Evolutionary conservation across 2,329 filamentous ascomycete genomes (phyloP), one percentile per base, ranked within the genome.

Genomic region (Delphinella strobiligena): DNA sequence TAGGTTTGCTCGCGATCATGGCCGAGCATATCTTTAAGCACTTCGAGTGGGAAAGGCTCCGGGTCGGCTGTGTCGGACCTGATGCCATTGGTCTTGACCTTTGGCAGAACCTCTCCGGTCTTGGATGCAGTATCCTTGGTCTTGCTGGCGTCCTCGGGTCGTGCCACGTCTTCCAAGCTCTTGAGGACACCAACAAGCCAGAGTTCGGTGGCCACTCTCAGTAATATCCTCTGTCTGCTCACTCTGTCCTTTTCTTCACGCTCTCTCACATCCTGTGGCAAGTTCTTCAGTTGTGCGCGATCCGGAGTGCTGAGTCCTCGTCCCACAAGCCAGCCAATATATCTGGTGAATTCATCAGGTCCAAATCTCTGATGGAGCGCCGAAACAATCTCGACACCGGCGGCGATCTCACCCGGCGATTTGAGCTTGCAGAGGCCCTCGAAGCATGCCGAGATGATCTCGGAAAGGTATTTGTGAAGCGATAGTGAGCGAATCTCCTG

Each of bases 341-440:
- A 86, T 58, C 83, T 80, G 10, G 89, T 95, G 55, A 94, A 96
- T 47, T 95, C 88, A 42, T 71, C 66, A 1, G 89, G 83, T 2
- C 89, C 89, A 55, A 96, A 96, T 37, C 89, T 80, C 61, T 95
- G 89, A 61, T 96, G 89, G 41, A 96, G 71, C n/a, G 88, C 87
- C 63, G 87, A 93, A 50, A 93, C 80, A 39, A 95, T 83, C 62
- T 96, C 89, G 24, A 94, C 83, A 7, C 85, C 88, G 19, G 88
- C 83, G 41, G 89, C 82, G 45, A 95, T 82, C 59, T 96, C 89
- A n/a, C 80, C 84, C 1, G 87, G 82, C 1, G 82, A 80, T 64
- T 95, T 95, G 54, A 96, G 75, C 60, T 81, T 88, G 65, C 83
- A 93, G 5, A 96, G 73, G 7, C 89, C 89, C 62, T 96, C 89